Evolutionary conservation across 2,329 filamentous ascomycete species (phyloP), one percentile per base, ranked within the genome.

Genomic region (Pyrenophora tritici-repentis): DNA sequence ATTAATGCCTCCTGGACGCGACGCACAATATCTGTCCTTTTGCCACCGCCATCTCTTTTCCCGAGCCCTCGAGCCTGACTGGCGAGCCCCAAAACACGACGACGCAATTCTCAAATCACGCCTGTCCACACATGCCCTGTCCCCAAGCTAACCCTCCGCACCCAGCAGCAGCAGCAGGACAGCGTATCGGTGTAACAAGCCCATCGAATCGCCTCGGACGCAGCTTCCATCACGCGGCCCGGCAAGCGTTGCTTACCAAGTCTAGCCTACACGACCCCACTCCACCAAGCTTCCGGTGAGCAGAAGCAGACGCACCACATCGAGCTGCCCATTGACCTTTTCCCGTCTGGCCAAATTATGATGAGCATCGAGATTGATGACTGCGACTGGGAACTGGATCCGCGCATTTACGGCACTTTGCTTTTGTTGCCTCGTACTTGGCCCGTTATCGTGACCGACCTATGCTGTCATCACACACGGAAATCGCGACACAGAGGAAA

Each of bases 171-270:
- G 63, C 55, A 43, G 65, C 54, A 43, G 64, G 63, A 65, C 70
- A 72, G 64, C 60, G 67, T 71, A 62, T 62, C 60, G 40, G 66
- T 69, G 65, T 65, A 68, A 71, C 65, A 60, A 24, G 58, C 61
- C 33, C 52, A 47, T 49, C 59, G 55, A 61, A 59, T 61, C 53
- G 42, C 50, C 57, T 56, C 58, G 51, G 51, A 57, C 45, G 36
- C 47, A 47, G 51, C 54, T 54, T 45, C 54, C 54, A 59, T 64
- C 58, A 59, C 57, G 59, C 61, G 56, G 48, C 55, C 58, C 54
- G 56, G 54, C 53, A 55, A 58, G 53, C 53, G 44, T 55, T 60
- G 61, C 59, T 55, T 53, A 56, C 54, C 26, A 29, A 10, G 9
- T 55, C 50, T 47, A 53, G 39, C 42, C 46, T 42, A 52, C 43